phyloP scores from a whole-genome alignment of 2,329 filamentous ascomycete species.

The Cladophialophora exuberans region DNA sequence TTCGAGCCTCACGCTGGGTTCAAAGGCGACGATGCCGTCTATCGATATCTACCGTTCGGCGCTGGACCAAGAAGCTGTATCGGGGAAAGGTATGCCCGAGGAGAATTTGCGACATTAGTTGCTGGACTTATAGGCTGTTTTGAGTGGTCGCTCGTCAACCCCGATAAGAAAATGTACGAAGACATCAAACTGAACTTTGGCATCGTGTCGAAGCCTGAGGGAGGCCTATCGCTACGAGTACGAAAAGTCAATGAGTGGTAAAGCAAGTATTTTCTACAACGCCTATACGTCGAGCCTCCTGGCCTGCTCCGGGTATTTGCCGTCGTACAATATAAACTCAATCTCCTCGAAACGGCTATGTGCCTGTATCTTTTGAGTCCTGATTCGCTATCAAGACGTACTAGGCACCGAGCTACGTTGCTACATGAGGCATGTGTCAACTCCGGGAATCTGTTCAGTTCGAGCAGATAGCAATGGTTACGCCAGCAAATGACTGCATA shows the following conservation, averaged over 20 bases:
- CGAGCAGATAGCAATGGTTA: too few species aligned
- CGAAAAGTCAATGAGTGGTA: constrained; percentile 13
- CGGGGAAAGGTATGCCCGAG: constrained; percentile 58
- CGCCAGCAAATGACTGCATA: too few species aligned
- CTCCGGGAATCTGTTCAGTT: too few species aligned
- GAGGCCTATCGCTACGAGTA: constrained; percentile 6
- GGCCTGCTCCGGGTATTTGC: too few species aligned
- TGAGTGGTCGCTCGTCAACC: constrained; percentile 29
- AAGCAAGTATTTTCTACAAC: neutral
- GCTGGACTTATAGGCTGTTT: constrained; percentile 77
- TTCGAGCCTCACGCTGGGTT: constrained; percentile 49
- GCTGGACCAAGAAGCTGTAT: constrained; percentile 56
- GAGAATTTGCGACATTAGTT: constrained; percentile 82
- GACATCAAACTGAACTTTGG: constrained; percentile 11
- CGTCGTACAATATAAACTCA: too few species aligned
- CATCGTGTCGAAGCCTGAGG: constrained; percentile 9
- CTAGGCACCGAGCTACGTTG: too few species aligned
- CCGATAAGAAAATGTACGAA: constrained; percentile 9
- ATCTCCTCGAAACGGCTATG: too few species aligned
- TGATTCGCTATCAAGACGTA: too few species aligned
- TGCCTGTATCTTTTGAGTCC: too few species aligned
- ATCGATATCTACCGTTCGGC: constrained; percentile 73
- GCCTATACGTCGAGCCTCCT: too few species aligned
- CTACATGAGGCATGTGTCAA: too few species aligned
- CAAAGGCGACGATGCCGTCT: constrained; percentile 72